Conservation (phyloP, 2,329 filamentous ascomycete genomes). For the Thelonectria discophora region DNA sequence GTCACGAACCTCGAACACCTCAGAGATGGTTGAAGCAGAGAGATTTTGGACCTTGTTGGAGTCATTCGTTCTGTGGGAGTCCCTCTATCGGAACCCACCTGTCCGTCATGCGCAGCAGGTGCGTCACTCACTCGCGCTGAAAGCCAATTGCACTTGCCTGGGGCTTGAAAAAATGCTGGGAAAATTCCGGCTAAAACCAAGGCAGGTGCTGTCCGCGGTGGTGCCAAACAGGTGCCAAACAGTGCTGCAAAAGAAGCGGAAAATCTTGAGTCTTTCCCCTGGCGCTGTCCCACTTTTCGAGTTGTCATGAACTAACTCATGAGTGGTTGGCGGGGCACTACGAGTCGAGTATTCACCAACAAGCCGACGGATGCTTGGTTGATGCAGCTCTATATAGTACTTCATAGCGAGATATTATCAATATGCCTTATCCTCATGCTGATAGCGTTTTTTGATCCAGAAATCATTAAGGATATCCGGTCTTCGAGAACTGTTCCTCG, state of each 20-base stretch:
- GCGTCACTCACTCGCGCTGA: slow-evolving; percentile 15
- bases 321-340: background rate
- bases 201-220: background rate
- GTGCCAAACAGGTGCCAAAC: no score
- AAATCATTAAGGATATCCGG: no score
- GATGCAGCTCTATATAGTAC: no score
- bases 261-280: no score
- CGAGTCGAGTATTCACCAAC: no score
- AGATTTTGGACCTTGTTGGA: slow-evolving; percentile 37
- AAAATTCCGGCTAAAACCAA: slow-evolving; percentile 19
- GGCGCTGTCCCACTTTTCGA: no score
- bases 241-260: slow-evolving; percentile 5
- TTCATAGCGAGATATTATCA: no score
- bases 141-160: slow-evolving; percentile 26
- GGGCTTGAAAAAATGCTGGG: slow-evolving; percentile 8
- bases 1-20: slow-evolving; percentile 25
- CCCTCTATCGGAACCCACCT: slow-evolving; percentile 35
- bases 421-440: no score
- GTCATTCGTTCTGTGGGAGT: slow-evolving; percentile 40
- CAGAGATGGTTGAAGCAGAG: slow-evolving; percentile 33
- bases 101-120: slow-evolving; percentile 30
- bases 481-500: no score
- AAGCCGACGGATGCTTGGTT: no score
- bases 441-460: no score
- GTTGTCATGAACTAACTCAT: no score